Percentiles rank a stretch among this genome's conserved stretches.
Evolutionary conservation across 257 asterid species (phyloP).

Genomic region (Orobanche coerulescens): DNA sequence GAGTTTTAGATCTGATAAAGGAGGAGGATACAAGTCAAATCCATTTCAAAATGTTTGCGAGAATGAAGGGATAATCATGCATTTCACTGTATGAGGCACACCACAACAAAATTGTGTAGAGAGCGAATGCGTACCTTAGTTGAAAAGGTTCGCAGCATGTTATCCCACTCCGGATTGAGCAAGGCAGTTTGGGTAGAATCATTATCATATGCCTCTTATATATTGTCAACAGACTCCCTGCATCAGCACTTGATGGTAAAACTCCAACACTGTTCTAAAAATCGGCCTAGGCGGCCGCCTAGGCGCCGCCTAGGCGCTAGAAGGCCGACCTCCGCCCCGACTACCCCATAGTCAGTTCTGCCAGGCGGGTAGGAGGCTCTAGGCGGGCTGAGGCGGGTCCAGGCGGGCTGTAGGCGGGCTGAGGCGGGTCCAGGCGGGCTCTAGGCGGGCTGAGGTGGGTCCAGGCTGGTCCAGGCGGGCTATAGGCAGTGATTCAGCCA

Average conservation of each 20-base stretch:
- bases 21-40: not conserved
- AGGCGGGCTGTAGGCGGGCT: too few species aligned
- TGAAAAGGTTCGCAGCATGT: not conserved
- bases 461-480: too few species aligned
- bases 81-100: not conserved
- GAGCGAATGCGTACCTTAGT: not conserved
- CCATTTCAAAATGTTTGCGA: not conserved
- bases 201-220: not conserved
- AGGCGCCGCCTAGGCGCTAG: too few species aligned
- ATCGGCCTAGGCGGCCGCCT: too few species aligned
- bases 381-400: too few species aligned
- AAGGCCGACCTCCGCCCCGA: too few species aligned
- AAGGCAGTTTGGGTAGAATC: not conserved
- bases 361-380: too few species aligned
- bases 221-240: not conserved
- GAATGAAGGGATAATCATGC: not conserved
- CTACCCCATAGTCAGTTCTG: too few species aligned
- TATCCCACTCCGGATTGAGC: not conserved
- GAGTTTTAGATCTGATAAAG: not conserved
- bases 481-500: too few species aligned
- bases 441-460: too few species aligned
- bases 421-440: too few species aligned
- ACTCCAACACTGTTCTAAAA: too few species aligned
- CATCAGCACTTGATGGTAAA: not conserved
- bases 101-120: not conserved